Percentiles rank a stretch among this genome's conserved stretches.
Evolutionary conservation across 208 protist genomes (phyloP).

Genomic region (Crithidia brevicula): DNA sequence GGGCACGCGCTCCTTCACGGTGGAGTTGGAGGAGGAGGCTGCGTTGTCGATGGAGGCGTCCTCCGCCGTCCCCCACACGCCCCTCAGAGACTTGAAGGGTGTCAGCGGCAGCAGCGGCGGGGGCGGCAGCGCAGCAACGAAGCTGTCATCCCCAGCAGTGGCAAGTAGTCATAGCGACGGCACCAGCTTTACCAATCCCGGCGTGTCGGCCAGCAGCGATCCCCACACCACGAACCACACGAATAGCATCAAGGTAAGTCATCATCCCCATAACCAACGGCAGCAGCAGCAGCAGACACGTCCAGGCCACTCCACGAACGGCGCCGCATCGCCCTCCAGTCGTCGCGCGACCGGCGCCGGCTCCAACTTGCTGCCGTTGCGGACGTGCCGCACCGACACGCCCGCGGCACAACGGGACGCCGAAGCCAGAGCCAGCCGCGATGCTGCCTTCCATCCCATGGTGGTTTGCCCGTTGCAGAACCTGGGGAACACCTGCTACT

Average conservation of each 20-base stretch:
- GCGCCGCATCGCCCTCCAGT: background rate
- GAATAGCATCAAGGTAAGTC: background rate
- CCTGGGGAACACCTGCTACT: conserved; percentile 98
- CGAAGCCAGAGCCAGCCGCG: conserved; percentile 27
- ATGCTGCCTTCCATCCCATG: conserved; percentile 44
- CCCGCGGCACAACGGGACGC: conserved; percentile 13
- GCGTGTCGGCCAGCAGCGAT: background rate
- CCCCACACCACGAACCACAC: background rate
- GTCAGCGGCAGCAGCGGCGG: background rate
- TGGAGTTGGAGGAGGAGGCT: conserved; percentile 19
- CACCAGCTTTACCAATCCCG: conserved; percentile 6
- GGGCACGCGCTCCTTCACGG: conserved; percentile 13
- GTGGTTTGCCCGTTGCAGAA: conserved; percentile 91
- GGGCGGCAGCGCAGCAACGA: background rate
- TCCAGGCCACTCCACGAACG: background rate
- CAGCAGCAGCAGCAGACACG: background rate
- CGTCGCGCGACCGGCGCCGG: background rate
- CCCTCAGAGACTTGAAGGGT: background rate
- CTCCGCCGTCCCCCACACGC: conserved; percentile 10
- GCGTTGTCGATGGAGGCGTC: conserved; percentile 10
- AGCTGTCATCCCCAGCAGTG: background rate
- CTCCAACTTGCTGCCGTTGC: background rate
- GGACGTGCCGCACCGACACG: conserved; percentile 17
- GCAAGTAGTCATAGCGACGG: conserved; percentile 1
- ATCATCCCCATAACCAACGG: too few relatives aligned